A percentile compares a stretch with the other conserved stretches of the same genome.
phyloP scores from a whole-genome alignment of 2,329 filamentous ascomycete genomes.

The Cladosporium sp. region DNA sequence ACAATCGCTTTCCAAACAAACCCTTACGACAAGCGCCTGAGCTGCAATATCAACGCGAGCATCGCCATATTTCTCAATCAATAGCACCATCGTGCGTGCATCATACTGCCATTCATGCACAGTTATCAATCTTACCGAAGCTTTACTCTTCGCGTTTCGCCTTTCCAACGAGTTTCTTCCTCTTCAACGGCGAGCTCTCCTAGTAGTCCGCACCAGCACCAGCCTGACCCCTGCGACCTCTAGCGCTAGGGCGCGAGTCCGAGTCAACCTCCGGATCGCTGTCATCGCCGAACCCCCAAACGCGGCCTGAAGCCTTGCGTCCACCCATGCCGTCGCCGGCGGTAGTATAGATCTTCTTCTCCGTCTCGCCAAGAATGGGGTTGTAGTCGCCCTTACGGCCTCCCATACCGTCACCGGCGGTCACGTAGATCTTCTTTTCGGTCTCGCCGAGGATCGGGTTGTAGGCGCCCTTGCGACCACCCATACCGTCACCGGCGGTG shows the following conservation, averaged over 20 bases:
- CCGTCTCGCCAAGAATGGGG: conserved; percentile 11
- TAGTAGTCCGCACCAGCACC: conserved; percentile 16
- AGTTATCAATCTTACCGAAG: too few relatives aligned
- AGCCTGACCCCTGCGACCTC: conserved; percentile 21
- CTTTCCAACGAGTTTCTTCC: conserved; percentile 1
- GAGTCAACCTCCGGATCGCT: conserved; percentile 38
- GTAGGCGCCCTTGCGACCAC: conserved; percentile 44
- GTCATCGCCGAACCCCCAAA: conserved; percentile 57
- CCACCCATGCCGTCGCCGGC: conserved; percentile 59
- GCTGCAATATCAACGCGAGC: neutral
- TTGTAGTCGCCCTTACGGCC: conserved; percentile 51
- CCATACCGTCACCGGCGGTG: conserved; percentile 55
- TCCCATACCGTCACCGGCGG: conserved; percentile 56
- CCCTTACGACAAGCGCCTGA: neutral
- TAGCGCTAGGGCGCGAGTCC: conserved; percentile 22
- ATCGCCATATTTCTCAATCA: neutral
- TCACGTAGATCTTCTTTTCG: conserved; percentile 33
- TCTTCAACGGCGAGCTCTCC: conserved; percentile 12
- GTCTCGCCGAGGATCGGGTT: conserved; percentile 8
- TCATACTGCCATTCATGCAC: too few relatives aligned
- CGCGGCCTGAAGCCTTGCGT: conserved; percentile 48
- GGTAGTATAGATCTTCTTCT: conserved; percentile 35
- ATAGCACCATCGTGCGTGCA: too few relatives aligned
- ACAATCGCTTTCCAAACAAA: neutral
- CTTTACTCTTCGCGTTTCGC: too few relatives aligned